Base-by-base conservation (phyloP, 208 protist genomes). In the Kentomonas sorsogonicus region DNA sequence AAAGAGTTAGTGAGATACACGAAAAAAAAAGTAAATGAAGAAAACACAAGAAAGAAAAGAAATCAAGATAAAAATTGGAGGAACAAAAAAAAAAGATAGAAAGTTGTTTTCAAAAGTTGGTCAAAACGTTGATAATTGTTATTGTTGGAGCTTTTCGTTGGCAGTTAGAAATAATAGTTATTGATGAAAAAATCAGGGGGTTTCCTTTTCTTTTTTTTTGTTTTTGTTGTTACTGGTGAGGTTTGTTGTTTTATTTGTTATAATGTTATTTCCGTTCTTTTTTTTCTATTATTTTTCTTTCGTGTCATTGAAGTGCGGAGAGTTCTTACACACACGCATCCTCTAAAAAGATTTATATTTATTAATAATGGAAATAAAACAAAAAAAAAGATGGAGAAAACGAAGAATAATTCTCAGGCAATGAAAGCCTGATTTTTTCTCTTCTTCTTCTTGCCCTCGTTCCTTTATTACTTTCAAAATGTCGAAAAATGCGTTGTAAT, bases 21-120 rank as follows among this genome's bases (percentile, higher is more conserved):
- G 26, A 39, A 48, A 30, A 40, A 2, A 27, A 48, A 60, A 38
- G 30, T n/a, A 47, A 50, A 33, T 50, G 26, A 50, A 41, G 46
- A 30, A 36, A 9, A n/a, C 7, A 36, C 3, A 16, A 50, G 44
- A 4, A 34, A 50, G 9, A 6, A 46, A 23, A 18, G 34, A 3
- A 41, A 52, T 6, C 23, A 46, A 29, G 53, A 41, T 0, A 41
- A 53, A 53, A 53, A 39, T 22, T 20, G n/a, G 31, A 53, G n/a
- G 3, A n/a, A 53, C 30, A n/a, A n/a, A 39, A 45, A n/a, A 57
- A 57, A 26, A 57, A 45, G 4, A 31, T 5, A 31, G n/a, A 41
- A 27, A 46, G 0, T 45, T 41, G 6, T 20, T 3, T 27, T 47
- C 30, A n/a, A 52, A 7, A 9, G 11, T n/a, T n/a, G n/a, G n/a